A percentile compares a stretch with the other conserved stretches of the same genome.
These are phyloP conservation scores for Bimuria novae-zelandiae DNA, from an alignment of 2,329 filamentous ascomycete species.

Conservation along the genomic window DNA sequence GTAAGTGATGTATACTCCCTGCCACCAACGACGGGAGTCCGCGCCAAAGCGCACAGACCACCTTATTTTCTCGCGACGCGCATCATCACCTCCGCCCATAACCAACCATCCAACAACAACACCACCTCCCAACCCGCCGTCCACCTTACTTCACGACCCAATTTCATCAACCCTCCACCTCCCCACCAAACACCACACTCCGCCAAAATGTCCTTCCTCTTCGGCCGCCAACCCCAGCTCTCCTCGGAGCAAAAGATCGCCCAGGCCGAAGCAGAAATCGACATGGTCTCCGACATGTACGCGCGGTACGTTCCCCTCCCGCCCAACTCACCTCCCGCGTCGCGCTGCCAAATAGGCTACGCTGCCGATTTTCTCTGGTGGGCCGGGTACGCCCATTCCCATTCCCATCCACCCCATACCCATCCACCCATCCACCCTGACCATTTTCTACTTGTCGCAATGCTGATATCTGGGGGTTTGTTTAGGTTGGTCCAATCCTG, in stretches of 20 bases:
- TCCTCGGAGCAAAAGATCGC: slow-evolving; percentile 97
- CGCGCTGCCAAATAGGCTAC: not conserved
- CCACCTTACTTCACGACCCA: no score
- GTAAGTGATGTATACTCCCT: no score
- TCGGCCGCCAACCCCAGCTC: slow-evolving; percentile 75
- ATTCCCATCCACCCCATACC: no score
- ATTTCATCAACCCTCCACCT: not conserved
- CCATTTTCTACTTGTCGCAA: not conserved
- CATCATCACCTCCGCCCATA: not conserved
- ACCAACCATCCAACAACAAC: no score
- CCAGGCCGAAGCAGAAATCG: slow-evolving; percentile 94
- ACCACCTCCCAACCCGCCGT: no score
- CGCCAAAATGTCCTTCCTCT: slow-evolving; percentile 44
- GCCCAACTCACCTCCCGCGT: not conserved
- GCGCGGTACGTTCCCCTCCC: slow-evolving; percentile 70
- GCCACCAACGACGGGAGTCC: no score
- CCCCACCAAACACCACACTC: not conserved
- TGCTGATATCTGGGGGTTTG: not conserved
- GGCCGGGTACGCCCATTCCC: no score
- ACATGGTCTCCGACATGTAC: slow-evolving; percentile 98
- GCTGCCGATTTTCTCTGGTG: slow-evolving; percentile 4
- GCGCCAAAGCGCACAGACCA: no score
- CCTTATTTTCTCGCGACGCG: no score
- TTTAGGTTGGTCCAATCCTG: slow-evolving; percentile 82
- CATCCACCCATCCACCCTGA: no score